A percentile compares a stretch with the other conserved stretches of the same genome.
phyloP scores from a whole-genome alignment of 805 yeast species.

The Teunomyces tritomae region DNA sequence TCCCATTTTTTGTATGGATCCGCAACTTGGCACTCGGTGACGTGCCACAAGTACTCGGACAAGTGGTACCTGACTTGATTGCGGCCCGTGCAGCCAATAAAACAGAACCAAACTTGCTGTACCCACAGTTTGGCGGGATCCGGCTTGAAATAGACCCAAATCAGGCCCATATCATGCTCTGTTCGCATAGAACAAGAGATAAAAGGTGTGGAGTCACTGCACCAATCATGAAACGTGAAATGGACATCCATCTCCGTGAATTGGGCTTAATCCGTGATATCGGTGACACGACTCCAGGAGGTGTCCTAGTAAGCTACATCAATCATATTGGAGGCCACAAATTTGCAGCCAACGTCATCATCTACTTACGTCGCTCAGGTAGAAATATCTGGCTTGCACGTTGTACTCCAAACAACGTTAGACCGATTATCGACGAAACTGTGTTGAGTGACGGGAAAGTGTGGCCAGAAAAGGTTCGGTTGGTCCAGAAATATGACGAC shows the following conservation, averaged over 20 bases:
- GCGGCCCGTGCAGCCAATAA: constrained; percentile 12
- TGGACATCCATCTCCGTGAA: constrained; percentile 70
- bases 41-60: constrained; percentile 43
- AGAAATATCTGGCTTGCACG: constrained; percentile 87
- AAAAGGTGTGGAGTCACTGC: constrained; percentile 94
- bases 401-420: constrained; percentile 73
- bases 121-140: constrained; percentile 25
- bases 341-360: constrained; percentile 83
- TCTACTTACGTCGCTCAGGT: constrained; percentile 63
- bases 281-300: constrained; percentile 72
- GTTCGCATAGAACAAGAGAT: constrained; percentile 90
- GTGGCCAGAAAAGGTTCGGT: constrained; percentile 67
- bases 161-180: constrained; percentile 60
- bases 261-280: constrained; percentile 70
- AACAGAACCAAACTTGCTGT: constrained; percentile 6
- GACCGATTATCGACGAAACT: constrained; percentile 73
- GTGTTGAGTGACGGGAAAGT: constrained; percentile 66
- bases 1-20: constrained; percentile 77
- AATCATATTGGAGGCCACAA: constrained; percentile 98
- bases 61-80: constrained; percentile 42
- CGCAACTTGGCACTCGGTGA: constrained; percentile 45
- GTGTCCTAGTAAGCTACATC: constrained; percentile 65
- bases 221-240: constrained; percentile 78
- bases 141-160: constrained; percentile 29
- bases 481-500: constrained; percentile 52